A percentile compares a stretch with the other conserved stretches of the same genome.
phyloP scores from a whole-genome alignment of 2,329 filamentous ascomycete species.

The Ceratocystis diversiconidia region DNA sequence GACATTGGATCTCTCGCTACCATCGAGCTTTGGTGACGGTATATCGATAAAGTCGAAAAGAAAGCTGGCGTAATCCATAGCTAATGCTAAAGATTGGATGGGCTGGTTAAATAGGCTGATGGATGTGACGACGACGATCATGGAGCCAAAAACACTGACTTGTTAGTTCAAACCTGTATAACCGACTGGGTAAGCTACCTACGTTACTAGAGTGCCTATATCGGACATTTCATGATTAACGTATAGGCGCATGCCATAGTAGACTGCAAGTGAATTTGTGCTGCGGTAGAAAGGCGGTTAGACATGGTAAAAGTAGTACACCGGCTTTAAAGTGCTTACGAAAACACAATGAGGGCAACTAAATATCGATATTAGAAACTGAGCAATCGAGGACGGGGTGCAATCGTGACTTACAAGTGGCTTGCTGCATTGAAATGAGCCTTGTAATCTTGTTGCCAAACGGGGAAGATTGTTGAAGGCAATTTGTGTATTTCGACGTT shows the following conservation, averaged over 20 bases:
- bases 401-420: slow-evolving; percentile 14
- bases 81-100: slow-evolving; percentile 25
- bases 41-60: slow-evolving; percentile 31
- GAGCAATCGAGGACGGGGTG: background rate
- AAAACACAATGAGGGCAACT: slow-evolving; percentile 12
- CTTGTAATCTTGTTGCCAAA: slow-evolving; percentile 22
- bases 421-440: slow-evolving; percentile 22
- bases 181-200: slow-evolving; percentile 8
- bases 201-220: slow-evolving; percentile 21
- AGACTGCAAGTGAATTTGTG: slow-evolving; percentile 21
- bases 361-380: background rate
- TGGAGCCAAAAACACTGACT: slow-evolving; percentile 20
- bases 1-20: slow-evolving; percentile 24
- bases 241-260: slow-evolving; percentile 20
- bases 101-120: slow-evolving; percentile 26
- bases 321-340: slow-evolving; percentile 1
- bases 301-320: background rate
- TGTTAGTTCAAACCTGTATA: background rate
- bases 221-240: slow-evolving; percentile 19
- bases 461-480: slow-evolving; percentile 27
- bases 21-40: background rate
- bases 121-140: slow-evolving; percentile 24
- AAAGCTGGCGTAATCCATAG: slow-evolving; percentile 26
- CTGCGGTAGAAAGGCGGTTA: slow-evolving; percentile 9
- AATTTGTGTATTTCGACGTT: slow-evolving; percentile 25